Percentiles rank a stretch among this genome's conserved stretches.
Conservation (phyloP, 164 flowering plant genomes). For the Magnolia sinica region DNA sequence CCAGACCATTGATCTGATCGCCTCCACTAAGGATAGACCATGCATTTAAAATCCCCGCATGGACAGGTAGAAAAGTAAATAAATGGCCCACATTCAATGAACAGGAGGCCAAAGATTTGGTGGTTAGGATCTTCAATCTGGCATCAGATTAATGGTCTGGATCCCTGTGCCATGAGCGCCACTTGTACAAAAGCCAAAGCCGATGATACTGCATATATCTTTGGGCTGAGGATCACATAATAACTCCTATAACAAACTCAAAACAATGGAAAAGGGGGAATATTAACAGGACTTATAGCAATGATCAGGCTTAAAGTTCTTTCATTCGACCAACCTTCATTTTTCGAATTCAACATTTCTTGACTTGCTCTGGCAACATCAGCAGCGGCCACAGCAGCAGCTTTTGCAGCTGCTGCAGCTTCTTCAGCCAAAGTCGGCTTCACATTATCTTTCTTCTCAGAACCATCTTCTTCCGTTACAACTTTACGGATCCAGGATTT, state of each 20-base stretch:
- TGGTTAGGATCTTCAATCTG: too few species aligned
- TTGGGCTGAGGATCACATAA: too few species aligned
- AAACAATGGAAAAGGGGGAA: neutral
- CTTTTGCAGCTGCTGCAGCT: conserved; percentile 90
- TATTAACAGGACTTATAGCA: neutral
- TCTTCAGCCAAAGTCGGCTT: conserved; percentile 76
- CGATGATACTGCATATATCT: too few species aligned
- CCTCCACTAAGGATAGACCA: neutral
- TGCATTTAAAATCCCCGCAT: neutral
- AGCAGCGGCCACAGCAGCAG: conserved; percentile 87
- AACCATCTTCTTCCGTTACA: conserved; percentile 54
- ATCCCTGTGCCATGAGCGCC: too few species aligned
- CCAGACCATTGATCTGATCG: neutral
- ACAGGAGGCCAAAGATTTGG: too few species aligned
- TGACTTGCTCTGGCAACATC: conserved; percentile 90
- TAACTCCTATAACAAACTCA: neutral
- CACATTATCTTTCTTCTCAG: conserved; percentile 28
- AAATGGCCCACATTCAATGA: neutral
- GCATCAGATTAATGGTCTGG: too few species aligned
- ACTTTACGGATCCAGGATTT: conserved; percentile 94
- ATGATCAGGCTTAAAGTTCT: neutral
- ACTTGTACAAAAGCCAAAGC: too few species aligned
- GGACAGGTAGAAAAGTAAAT: neutral
- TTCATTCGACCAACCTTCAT: conserved; percentile 48
- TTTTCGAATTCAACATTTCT: conserved; percentile 66